Evolutionary conservation across 768 basidiomycete genomes (phyloP), one percentile per base, ranked within the genome.

Genomic region (Russula abietina): DNA sequence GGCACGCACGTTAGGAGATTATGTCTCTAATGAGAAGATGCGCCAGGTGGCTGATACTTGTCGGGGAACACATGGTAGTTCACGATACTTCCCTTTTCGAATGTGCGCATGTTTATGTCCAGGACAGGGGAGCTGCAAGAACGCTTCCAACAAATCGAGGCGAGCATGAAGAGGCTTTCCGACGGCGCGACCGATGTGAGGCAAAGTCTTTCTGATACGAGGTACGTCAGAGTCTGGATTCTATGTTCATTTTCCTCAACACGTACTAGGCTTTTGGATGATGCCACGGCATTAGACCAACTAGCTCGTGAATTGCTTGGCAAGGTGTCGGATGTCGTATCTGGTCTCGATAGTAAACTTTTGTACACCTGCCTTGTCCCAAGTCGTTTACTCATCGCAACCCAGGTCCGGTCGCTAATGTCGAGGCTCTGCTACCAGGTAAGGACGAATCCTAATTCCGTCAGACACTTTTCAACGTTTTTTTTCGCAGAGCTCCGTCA

Each of bases 1-100:
- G 59, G 81, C 81, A 16, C 78, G 91, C 50, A 88, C 86, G 12
- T 73, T 93, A 45, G 89, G 86, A 12, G 89, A 90, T 71, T 93
- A 92, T 72, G 89, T 93, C 28, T 87, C 87, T 17, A 80, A 78
- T 66, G 81, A 77, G 55, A 90, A 86, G 75, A 93, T 93, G 91
- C 81, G 78, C 68, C 82, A 88, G 70, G 91, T 93, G 1, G 88
- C 84, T 3, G 87, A 87, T 17, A 83, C 81, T 4, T 91, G 89
- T 74, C 70, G 76, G 17, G 79, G 80, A 53, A 84, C 86, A 28
- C 87, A 92, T 76, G 82, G 89, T 88, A 61, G 45, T 81, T 69
- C 38, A 39, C 50, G 17, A 41, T 67, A 41, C 36, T 65, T 28
- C 11, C 28, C 5, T 32, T 24, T 26, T 24, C 54, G 14, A n/a